These are phyloP conservation scores for Coniochaeta sp. DNA, from an alignment of 2,329 filamentous ascomycete species.

Conservation along the genomic window DNA sequence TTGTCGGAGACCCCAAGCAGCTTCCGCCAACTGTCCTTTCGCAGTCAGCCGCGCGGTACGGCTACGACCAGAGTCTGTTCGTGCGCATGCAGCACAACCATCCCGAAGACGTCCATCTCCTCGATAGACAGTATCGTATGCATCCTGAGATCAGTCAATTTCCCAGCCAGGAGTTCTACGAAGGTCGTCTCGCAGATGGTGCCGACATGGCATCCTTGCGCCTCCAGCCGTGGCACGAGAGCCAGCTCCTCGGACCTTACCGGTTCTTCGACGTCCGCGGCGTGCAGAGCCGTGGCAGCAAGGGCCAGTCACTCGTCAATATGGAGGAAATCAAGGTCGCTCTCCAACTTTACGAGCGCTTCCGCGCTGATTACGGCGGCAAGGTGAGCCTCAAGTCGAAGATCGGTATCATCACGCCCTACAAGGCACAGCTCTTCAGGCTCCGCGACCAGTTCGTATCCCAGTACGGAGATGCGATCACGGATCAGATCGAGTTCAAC, in stretches of 20 bases:
- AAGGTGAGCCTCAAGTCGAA: conserved; percentile 66
- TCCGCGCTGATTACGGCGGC: conserved; percentile 63
- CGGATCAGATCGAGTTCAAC: conserved; percentile 87
- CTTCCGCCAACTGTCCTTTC: conserved; percentile 93
- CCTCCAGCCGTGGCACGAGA: conserved; percentile 77
- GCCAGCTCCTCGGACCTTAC: conserved; percentile 77
- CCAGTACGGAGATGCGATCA: conserved; percentile 67
- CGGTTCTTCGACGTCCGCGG: conserved; percentile 96
- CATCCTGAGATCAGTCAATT: conserved; percentile 93
- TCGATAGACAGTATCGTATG: conserved; percentile 99
- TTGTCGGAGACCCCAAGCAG: conserved; percentile 97
- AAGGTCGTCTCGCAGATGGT: conserved; percentile 79
- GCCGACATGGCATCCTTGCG: conserved; percentile 73
- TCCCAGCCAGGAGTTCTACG: conserved; percentile 88
- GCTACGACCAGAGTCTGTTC: conserved; percentile 97
- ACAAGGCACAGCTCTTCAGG: conserved; percentile 85
- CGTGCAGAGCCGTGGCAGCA: conserved; percentile 71
- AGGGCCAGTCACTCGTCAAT: conserved; percentile 87
- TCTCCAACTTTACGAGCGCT: conserved; percentile 73
- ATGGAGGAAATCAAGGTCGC: conserved; percentile 80
- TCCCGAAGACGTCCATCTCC: conserved; percentile 78
- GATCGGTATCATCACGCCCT: conserved; percentile 95
- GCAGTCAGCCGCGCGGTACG: conserved; percentile 82
- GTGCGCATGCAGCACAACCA: conserved; percentile 96
- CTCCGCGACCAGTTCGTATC: conserved; percentile 68